Evolutionary conservation across 768 basidiomycete genomes (phyloP).

Genomic region (Suillus brevipes): DNA sequence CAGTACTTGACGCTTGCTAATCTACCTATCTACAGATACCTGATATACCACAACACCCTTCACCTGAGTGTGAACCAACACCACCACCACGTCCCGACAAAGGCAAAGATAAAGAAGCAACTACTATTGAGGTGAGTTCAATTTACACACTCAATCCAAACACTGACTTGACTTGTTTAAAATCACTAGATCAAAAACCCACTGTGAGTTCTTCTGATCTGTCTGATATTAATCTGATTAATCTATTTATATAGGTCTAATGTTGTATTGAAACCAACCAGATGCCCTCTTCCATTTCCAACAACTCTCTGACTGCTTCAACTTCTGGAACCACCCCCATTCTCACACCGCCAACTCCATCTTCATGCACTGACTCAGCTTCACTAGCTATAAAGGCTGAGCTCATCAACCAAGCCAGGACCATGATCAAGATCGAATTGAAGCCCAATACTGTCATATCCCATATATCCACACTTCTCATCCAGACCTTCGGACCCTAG

Average conservation of each 20-base stretch:
- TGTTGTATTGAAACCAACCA: not conserved
- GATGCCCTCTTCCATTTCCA: not conserved
- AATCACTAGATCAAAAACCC: not conserved
- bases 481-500: no score
- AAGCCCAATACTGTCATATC: not conserved
- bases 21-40: no score
- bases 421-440: not conserved
- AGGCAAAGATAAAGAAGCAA: not conserved
- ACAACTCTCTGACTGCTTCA: not conserved
- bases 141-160: not conserved
- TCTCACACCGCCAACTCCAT: not conserved
- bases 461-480: no score
- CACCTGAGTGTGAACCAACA: not conserved
- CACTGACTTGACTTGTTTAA: not conserved
- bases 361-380: not conserved
- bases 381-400: not conserved
- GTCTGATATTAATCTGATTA: not conserved
- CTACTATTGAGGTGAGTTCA: not conserved
- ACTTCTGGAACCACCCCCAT: not conserved
- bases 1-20: no score
- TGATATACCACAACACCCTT: not conserved
- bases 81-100: not conserved
- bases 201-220: not conserved
- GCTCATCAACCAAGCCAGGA: not conserved
- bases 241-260: not conserved